Conservation (phyloP, 176 grass and related monocot species). For the maize (Zea mays) region Zm-B73-REFERENCE-NAM-5.0 NC_050104.1:27240001-27240500, state of each 20-base stretch:
- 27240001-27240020: conserved; percentile 6
- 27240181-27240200: conserved; percentile 23
- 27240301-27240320: no score
- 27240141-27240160: conserved; percentile 43
- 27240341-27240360: no score
- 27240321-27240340: no score
- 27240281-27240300: no score
- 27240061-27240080: neutral
- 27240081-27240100: neutral
- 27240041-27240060: neutral
- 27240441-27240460: no score
- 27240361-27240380: no score
- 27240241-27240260: neutral
- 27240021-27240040: conserved; percentile 14
- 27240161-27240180: conserved; percentile 17
- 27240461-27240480: no score
- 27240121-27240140: conserved; percentile 7
- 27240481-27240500: no score
- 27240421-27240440: no score
- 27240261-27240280: neutral
- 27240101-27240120: conserved; percentile 23
- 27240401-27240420: no score
- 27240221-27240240: neutral
- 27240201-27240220: conserved; percentile 12
- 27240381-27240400: no score